phyloP scores from a whole-genome alignment of 2,329 filamentous ascomycete genomes.

The Verticillium zaregamsianum region DNA sequence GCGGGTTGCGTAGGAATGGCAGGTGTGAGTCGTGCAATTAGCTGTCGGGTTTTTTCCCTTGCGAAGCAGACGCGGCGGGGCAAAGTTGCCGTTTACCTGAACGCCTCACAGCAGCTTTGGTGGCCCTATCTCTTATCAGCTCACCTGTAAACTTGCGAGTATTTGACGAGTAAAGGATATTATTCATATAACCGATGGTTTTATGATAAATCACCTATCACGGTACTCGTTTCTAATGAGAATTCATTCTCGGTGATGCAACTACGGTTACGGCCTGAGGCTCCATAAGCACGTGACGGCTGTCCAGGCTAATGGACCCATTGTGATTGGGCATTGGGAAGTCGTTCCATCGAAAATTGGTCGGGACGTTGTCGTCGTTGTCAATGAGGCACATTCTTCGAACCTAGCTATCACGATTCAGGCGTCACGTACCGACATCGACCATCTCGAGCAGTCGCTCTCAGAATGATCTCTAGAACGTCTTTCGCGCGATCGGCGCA shows the following conservation, averaged over 20 bases:
- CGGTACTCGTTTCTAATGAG: too few relatives aligned
- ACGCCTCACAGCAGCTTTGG: too few relatives aligned
- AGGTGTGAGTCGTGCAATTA: neutral
- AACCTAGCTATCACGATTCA: slow-evolving; percentile 11
- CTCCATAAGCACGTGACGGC: neutral
- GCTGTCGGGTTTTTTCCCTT: neutral
- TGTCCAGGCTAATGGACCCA: neutral
- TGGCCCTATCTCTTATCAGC: neutral
- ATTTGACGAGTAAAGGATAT: too few relatives aligned
- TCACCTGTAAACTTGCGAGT: too few relatives aligned
- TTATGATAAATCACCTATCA: too few relatives aligned
- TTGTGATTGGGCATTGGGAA: slow-evolving; percentile 4
- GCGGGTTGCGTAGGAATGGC: neutral
- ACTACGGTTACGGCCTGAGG: neutral
- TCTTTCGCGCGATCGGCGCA: slow-evolving; percentile 55
- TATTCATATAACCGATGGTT: too few relatives aligned
- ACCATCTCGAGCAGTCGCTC: slow-evolving; percentile 53
- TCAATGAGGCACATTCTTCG: slow-evolving; percentile 16
- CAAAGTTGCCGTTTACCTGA: neutral
- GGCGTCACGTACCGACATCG: slow-evolving; percentile 22
- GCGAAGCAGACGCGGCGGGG: neutral
- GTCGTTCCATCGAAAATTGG: slow-evolving; percentile 16
- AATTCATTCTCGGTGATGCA: too few relatives aligned
- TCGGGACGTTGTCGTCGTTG: slow-evolving; percentile 9
- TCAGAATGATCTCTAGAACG: slow-evolving; percentile 61